Conservation (phyloP, 106 monocot species). For the Dendrobium chrysotoxum region DNA sequence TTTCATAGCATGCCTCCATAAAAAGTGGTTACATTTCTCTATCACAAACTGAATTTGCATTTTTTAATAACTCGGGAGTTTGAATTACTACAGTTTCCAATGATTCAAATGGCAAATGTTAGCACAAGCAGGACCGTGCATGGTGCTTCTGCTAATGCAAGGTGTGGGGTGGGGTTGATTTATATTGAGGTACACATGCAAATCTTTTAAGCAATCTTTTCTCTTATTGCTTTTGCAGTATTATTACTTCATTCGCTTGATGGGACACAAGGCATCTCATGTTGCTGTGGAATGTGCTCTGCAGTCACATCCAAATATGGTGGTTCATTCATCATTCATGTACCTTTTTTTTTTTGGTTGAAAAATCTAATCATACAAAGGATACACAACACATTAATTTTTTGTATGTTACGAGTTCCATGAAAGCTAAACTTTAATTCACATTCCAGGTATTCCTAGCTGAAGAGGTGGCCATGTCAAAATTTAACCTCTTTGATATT, state of each 20-base stretch:
- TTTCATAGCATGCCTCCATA: background rate
- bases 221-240: conserved; percentile 43
- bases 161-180: too few species aligned
- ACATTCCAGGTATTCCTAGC: conserved; percentile 53
- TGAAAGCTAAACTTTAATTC: too few species aligned
- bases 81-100: too few species aligned
- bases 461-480: conserved; percentile 52
- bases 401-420: too few species aligned
- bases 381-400: too few species aligned
- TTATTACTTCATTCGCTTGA: conserved; percentile 79
- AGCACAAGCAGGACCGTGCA: too few species aligned
- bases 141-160: too few species aligned
- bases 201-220: background rate
- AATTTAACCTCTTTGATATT: conserved; percentile 44
- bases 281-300: conserved; percentile 82
- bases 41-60: background rate
- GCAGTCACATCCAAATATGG: conserved; percentile 82
- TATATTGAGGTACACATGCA: too few species aligned
- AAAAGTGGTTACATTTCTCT: background rate
- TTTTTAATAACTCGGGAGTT: background rate
- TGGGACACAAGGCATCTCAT: conserved; percentile 78
- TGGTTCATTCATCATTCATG: conserved; percentile 1
- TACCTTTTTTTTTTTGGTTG: too few species aligned
- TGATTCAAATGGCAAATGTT: too few species aligned
- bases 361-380: too few species aligned